These are phyloP conservation scores for Ottelia alismoides DNA, from an alignment of 106 monocot species.

Conservation along the genomic window DNA sequence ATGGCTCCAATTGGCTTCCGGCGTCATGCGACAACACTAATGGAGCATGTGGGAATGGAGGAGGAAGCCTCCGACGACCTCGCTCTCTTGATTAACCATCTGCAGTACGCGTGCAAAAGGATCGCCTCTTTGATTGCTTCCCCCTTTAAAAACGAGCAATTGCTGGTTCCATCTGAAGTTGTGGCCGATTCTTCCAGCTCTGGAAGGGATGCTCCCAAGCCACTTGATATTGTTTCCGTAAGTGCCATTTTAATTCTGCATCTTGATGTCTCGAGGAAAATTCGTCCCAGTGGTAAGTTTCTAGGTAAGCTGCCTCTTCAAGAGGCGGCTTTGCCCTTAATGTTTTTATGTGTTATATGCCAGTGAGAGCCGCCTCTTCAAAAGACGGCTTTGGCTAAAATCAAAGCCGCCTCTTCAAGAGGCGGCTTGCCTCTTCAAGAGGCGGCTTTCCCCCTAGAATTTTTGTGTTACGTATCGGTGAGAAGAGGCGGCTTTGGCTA, in stretches of 20 bases:
- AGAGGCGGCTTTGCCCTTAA: not conserved
- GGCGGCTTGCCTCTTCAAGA: too few species aligned
- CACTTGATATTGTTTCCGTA: constrained; percentile 89
- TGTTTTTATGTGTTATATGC: not conserved
- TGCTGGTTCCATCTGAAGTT: not conserved
- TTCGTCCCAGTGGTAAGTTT: not conserved
- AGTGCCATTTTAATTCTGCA: not conserved
- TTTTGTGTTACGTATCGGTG: too few species aligned
- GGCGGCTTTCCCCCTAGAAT: too few species aligned
- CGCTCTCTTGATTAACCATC: constrained; percentile 39
- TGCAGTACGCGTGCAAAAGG: constrained; percentile 85
- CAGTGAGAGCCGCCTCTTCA: not conserved
- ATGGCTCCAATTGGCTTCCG: too few species aligned
- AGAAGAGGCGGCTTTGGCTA: too few species aligned
- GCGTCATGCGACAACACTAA: constrained; percentile 47
- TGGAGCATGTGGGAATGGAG: constrained; percentile 47
- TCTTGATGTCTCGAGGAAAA: not conserved
- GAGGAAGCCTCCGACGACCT: constrained; percentile 53
- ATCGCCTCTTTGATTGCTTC: constrained; percentile 81
- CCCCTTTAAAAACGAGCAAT: constrained; percentile 33
- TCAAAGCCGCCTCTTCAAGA: too few species aligned
- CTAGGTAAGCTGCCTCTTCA: not conserved
- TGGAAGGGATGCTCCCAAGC: constrained; percentile 78
- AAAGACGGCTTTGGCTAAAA: too few species aligned
- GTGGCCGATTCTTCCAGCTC: constrained; percentile 1